These are phyloP conservation scores for Psilocybe mexicana DNA, from an alignment of 1,284 basidiomycete species.

Conservation along the genomic window DNA sequence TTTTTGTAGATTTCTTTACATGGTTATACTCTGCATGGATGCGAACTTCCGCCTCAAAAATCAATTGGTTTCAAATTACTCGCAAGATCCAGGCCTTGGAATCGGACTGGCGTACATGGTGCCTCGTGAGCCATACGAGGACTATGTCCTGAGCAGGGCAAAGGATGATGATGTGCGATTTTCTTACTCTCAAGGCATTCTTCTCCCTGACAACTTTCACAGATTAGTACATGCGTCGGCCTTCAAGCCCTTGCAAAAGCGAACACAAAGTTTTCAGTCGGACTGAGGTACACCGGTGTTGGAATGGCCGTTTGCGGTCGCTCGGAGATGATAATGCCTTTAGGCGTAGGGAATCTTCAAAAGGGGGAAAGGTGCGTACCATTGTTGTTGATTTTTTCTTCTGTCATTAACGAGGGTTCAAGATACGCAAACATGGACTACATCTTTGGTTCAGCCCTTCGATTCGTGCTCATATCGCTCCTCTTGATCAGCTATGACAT, in stretches of 20 bases:
- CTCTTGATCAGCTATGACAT: slow-evolving; percentile 1
- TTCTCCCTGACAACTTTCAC: neutral
- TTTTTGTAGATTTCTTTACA: no score
- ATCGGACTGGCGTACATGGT: slow-evolving; percentile 12
- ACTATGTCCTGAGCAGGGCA: neutral
- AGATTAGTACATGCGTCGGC: slow-evolving; percentile 1
- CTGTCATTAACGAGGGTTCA: neutral
- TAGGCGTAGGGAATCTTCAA: slow-evolving; percentile 7
- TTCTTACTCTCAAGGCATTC: neutral
- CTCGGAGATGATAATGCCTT: neutral
- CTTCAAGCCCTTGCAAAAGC: neutral
- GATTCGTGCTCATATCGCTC: neutral
- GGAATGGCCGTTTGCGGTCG: neutral
- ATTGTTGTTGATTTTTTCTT: neutral
- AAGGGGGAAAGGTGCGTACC: neutral
- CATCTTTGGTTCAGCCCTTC: neutral
- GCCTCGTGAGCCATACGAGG: slow-evolving; percentile 4
- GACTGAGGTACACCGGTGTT: neutral
- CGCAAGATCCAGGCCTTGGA: slow-evolving; percentile 7
- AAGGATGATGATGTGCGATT: neutral
- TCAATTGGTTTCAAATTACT: slow-evolving; percentile 6
- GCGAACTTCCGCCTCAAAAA: neutral
- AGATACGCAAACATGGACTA: slow-evolving; percentile 10
- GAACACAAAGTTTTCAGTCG: neutral
- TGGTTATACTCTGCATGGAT: neutral